Evolutionary conservation across 2,329 filamentous ascomycete species (phyloP).

Genomic region (Ophiognomonia clavigignenti-juglandacearum): DNA sequence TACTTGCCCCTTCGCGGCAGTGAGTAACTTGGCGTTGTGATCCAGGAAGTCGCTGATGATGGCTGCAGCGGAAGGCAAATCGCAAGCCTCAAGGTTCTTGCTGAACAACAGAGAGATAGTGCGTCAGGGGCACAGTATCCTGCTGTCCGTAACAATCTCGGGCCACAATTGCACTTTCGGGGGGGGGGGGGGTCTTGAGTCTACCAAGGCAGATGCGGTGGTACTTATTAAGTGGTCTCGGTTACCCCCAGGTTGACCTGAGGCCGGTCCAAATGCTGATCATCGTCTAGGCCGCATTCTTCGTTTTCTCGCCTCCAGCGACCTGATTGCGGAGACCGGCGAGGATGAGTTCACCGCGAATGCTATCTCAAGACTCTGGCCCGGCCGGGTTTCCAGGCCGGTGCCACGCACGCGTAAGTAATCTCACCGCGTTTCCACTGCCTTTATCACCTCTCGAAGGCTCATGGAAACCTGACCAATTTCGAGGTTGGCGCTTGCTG

Average conservation of each 20-base stretch:
- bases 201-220: neutral
- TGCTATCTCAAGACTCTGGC: neutral
- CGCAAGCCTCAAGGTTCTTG: too few relatives aligned
- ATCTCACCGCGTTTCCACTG: neutral
- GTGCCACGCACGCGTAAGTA: neutral
- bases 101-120: too few relatives aligned
- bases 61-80: too few relatives aligned
- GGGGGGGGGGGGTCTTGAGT: too few relatives aligned
- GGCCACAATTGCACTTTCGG: too few relatives aligned
- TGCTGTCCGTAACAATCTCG: neutral
- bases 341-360: neutral
- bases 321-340: neutral
- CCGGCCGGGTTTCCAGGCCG: neutral
- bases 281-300: neutral
- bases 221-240: neutral
- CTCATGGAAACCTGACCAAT: neutral
- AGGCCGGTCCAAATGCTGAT: neutral
- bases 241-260: neutral
- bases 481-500: conserved; percentile 2
- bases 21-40: too few relatives aligned
- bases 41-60: too few relatives aligned
- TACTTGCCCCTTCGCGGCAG: too few relatives aligned
- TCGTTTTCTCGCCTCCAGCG: conserved; percentile 1
- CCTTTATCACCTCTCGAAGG: neutral
- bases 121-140: too few relatives aligned